phyloP scores from a whole-genome alignment of 2,329 filamentous ascomycete species.

The Corinectria fuckeliana region DNA sequence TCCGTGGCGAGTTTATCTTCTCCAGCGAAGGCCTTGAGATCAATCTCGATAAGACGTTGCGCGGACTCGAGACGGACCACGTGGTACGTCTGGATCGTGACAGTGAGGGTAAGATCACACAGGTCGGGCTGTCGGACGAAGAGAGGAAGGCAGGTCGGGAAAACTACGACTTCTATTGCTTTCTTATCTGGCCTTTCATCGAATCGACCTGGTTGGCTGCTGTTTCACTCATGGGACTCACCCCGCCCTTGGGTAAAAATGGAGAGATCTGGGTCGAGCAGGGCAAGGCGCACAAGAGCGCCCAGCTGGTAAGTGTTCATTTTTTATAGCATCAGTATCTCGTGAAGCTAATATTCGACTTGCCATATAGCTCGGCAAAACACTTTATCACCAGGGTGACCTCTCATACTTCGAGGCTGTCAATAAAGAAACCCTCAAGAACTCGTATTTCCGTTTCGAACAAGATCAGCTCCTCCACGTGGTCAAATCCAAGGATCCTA shows the following conservation, averaged over 20 bases:
- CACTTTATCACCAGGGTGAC: conserved; percentile 95
- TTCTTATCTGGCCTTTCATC: conserved; percentile 97
- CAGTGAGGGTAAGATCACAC: conserved; percentile 62
- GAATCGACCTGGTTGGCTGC: conserved; percentile 93
- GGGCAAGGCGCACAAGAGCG: conserved; percentile 78
- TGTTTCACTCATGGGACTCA: conserved; percentile 84
- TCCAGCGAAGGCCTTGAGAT: conserved; percentile 80
- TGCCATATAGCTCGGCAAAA: conserved; percentile 78
- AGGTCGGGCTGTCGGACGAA: conserved; percentile 74
- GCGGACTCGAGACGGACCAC: conserved; percentile 77
- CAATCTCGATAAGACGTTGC: conserved; percentile 83
- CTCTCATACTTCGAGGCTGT: conserved; percentile 97
- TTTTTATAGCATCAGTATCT: not conserved
- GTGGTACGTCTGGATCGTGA: conserved; percentile 73
- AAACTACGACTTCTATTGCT: conserved; percentile 99
- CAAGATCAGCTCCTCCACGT: conserved; percentile 89
- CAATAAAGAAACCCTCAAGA: conserved; percentile 97
- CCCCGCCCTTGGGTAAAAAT: conserved; percentile 68
- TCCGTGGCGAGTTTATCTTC: conserved; percentile 97
- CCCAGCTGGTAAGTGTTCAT: conserved; percentile 69
- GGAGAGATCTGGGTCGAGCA: conserved; percentile 80
- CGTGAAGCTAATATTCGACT: conserved; percentile 16
- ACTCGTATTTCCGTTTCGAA: conserved; percentile 85
- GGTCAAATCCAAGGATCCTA: conserved; percentile 70
- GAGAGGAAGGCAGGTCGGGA: conserved; percentile 84